phyloP scores from a whole-genome alignment of 2,329 filamentous ascomycete species.

The Microcyclospora pomicola region DNA sequence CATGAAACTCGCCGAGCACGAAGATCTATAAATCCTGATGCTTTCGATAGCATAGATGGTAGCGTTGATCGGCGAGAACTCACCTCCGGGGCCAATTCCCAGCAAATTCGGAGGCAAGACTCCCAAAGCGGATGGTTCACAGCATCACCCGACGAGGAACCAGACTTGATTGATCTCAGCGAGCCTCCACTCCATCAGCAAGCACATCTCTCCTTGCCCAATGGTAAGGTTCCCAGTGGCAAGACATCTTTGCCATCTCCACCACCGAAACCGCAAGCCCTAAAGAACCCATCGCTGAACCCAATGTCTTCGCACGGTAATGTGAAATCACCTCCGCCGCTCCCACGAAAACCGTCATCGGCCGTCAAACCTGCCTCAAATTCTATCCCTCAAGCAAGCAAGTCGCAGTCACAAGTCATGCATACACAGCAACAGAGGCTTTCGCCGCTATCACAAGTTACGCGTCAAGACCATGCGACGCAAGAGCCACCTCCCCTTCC shows the following conservation, averaged over 20 bases:
- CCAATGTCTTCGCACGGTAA: slow-evolving; percentile 7
- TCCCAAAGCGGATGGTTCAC: neutral
- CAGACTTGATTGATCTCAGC: slow-evolving; percentile 35
- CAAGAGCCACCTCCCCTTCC: slow-evolving; percentile 16
- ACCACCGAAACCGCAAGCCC: slow-evolving; percentile 22
- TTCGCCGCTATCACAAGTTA: slow-evolving; percentile 22
- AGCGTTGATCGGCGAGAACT: slow-evolving; percentile 6
- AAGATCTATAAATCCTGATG: slow-evolving; percentile 24
- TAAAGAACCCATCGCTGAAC: slow-evolving; percentile 27
- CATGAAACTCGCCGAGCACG: slow-evolving; percentile 21
- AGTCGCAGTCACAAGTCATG: slow-evolving; percentile 1
- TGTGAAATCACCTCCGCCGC: slow-evolving; percentile 21
- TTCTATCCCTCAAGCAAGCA: neutral
- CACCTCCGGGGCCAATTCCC: neutral
- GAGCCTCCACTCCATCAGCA: slow-evolving; percentile 9
- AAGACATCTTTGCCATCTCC: slow-evolving; percentile 15
- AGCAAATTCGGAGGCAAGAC: too few relatives aligned
- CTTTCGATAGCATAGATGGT: slow-evolving; percentile 7
- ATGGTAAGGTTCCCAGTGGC: slow-evolving; percentile 15
- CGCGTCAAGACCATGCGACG: slow-evolving; percentile 17
- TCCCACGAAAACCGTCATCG: slow-evolving; percentile 23
- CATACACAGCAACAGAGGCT: slow-evolving; percentile 12
- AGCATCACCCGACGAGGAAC: slow-evolving; percentile 15
- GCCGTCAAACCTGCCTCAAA: slow-evolving; percentile 15
- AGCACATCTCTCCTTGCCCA: slow-evolving; percentile 1